Conservation (phyloP, 208 protist species). For the Leishmania arabica region DNA sequence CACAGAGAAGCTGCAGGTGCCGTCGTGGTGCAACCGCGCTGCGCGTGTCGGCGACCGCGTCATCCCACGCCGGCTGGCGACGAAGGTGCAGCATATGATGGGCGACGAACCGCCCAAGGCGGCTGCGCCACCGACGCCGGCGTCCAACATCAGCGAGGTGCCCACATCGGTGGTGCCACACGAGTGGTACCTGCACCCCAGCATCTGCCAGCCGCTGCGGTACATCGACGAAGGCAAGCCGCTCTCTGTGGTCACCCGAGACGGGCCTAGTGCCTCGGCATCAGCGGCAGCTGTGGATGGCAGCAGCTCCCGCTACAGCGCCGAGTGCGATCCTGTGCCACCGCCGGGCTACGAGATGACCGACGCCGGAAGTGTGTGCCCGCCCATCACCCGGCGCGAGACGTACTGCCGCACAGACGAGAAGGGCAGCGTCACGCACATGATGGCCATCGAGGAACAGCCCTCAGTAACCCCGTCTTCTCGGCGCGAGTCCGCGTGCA, state of each 20-base stretch:
- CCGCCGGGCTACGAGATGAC: slow-evolving; percentile 17
- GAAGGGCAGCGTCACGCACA: slow-evolving; percentile 30
- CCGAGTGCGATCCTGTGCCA: slow-evolving; percentile 17
- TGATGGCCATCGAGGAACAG: slow-evolving; percentile 28
- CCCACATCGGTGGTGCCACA: slow-evolving; percentile 77
- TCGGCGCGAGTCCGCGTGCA: slow-evolving; percentile 9
- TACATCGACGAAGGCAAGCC: slow-evolving; percentile 27
- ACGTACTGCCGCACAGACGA: slow-evolving; percentile 9
- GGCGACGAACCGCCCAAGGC: slow-evolving; percentile 74
- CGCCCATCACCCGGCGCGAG: slow-evolving; percentile 17
- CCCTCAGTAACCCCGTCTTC: slow-evolving; percentile 6
- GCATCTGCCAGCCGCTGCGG: slow-evolving; percentile 57
- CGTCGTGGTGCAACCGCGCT: slow-evolving; percentile 90
- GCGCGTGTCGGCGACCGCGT: slow-evolving; percentile 68
- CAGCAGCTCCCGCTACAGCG: slow-evolving; percentile 11
- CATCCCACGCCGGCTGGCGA: slow-evolving; percentile 69
- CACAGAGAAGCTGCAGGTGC: slow-evolving; percentile 66
- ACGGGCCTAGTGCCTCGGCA: neutral
- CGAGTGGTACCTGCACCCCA: slow-evolving; percentile 74
- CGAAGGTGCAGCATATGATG: slow-evolving; percentile 78
- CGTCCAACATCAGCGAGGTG: slow-evolving; percentile 46
- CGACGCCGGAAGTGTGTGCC: neutral
- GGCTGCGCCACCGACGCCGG: slow-evolving; percentile 8
- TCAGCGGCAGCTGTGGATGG: neutral
- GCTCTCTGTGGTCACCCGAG: slow-evolving; percentile 1